Percentiles rank a stretch among this genome's conserved stretches.
These are phyloP conservation scores for Wilcoxina mikolae DNA, from an alignment of 495 filamentous ascomycete genomes.

Conservation along the genomic window DNA sequence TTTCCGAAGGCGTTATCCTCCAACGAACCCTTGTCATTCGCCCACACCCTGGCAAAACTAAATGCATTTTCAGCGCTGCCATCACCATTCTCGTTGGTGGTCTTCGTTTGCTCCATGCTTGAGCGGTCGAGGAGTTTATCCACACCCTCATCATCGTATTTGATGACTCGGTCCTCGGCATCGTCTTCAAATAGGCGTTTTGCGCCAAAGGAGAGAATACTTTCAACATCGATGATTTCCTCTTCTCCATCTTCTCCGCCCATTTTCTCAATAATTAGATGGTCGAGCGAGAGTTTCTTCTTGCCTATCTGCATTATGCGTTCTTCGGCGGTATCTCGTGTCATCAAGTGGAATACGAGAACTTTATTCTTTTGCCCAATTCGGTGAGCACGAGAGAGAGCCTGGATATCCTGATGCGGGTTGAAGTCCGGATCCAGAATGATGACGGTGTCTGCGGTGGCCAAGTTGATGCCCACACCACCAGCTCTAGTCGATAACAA, in stretches of 20 bases:
- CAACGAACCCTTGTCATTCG: conserved; percentile 48
- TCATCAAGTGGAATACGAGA: conserved; percentile 85
- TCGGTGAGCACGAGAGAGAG: conserved; percentile 80
- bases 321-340: conserved; percentile 75
- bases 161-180: conserved; percentile 40
- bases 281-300: conserved; percentile 87
- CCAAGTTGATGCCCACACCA: conserved; percentile 94
- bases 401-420: conserved; percentile 94
- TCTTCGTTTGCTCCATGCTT: conserved; percentile 54
- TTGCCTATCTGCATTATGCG: conserved; percentile 93
- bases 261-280: conserved; percentile 83
- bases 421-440: conserved; percentile 98
- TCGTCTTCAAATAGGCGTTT: conserved; percentile 71
- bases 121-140: conserved; percentile 80
- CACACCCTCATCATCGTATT: conserved; percentile 64
- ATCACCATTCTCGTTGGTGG: conserved; percentile 32
- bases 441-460: conserved; percentile 94
- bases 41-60: conserved; percentile 85
- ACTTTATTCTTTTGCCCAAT: conserved; percentile 96
- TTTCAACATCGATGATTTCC: conserved; percentile 60
- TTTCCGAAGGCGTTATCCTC: conserved; percentile 38
- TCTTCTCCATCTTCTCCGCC: conserved; percentile 62
- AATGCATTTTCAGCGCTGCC: conserved; percentile 62
- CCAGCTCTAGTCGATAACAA: conserved; percentile 85
- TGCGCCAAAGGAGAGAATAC: conserved; percentile 77